Evolutionary conservation across 2,329 filamentous ascomycete genomes (phyloP), one percentile per base, ranked within the genome.

Genomic region (Scedosporium minutisporum): DNA sequence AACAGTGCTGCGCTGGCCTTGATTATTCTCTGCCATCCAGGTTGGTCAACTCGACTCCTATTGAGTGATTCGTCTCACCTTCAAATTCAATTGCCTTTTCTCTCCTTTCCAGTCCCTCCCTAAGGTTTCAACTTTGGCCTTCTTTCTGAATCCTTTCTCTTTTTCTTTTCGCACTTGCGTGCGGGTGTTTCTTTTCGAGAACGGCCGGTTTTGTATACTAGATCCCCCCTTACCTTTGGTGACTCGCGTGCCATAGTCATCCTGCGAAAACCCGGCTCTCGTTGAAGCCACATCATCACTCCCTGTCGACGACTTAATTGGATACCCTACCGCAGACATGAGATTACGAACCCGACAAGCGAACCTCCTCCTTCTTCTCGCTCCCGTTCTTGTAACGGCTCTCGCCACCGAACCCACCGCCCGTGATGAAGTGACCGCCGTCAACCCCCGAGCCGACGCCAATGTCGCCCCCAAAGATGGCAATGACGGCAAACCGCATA

Each of bases 401-500:
- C 73, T 80, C 58, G 69, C 77, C 48, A 69, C 73, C 64, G 71
- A 65, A 18, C 65, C 71, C 16, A 63, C 65, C 61, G 69, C 71
- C 48, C 65, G 66, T 48, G 69, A 44, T n/a, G 42, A 51, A 9
- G 23, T 38, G 16, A 33, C 69, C 58, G 70, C 71, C 21, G 59
- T 65, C 9, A 64, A 33, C 4, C 25, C 51, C 18, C 58, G 63
- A 10, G 53, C 63, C 18, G 62, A 63, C 38, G 81, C 78, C 63
- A 92, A 92, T 73, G 88, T 95, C 77, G 91, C 90, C 63, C 93
- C 93, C 0, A 88, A 97, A 21, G 95, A 97, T 72, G 93, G 93
- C 57, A 88, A 89, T 69, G 95, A 97, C 76, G 95, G 95, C 58
- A 95, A 93, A 77, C 95, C 95, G 57, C 93, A 97, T 72, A 85